Conservation (phyloP, 768 basidiomycete genomes). For the Boletus fagicola region DNA sequence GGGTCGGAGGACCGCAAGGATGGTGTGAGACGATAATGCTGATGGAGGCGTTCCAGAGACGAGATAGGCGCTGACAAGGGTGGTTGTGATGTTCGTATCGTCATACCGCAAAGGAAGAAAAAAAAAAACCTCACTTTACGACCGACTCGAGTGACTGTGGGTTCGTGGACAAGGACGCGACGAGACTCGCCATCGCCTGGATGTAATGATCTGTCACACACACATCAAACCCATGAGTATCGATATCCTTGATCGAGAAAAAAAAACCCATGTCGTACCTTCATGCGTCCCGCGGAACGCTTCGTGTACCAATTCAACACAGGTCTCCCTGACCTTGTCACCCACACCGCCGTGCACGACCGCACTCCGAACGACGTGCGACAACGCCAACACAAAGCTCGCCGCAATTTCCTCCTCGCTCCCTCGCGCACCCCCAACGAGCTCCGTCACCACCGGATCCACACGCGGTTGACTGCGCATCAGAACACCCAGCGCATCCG, state of each 20-base stretch:
- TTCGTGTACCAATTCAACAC: conserved; percentile 73
- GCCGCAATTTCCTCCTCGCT: conserved; percentile 71
- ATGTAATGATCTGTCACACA: conserved; percentile 59
- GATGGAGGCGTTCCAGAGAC: conserved; percentile 67
- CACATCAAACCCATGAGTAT: not conserved
- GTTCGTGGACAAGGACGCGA: conserved; percentile 61
- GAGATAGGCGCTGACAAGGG: conserved; percentile 52
- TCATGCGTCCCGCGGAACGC: conserved; percentile 73
- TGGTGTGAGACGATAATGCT: conserved; percentile 56
- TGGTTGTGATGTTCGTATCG: not conserved
- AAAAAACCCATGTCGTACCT: conserved; percentile 39
- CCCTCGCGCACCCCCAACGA: conserved; percentile 58
- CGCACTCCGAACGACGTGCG: conserved; percentile 69
- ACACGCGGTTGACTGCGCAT: conserved; percentile 90
- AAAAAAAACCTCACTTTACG: conserved; percentile 60
- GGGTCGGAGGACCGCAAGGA: conserved; percentile 53
- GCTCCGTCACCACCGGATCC: conserved; percentile 92
- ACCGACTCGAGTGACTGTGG: conserved; percentile 63
- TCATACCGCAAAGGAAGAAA: not conserved
- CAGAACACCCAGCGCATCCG: conserved; percentile 79
- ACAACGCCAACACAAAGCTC: conserved; percentile 74
- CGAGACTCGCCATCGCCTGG: conserved; percentile 59
- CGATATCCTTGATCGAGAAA: too few species aligned
- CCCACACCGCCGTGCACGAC: conserved; percentile 64
- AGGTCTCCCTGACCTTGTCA: conserved; percentile 67